Evolutionary conservation across 805 yeast genomes (phyloP).

Genomic region (Cyberlindnera samutprakarnensis): DNA sequence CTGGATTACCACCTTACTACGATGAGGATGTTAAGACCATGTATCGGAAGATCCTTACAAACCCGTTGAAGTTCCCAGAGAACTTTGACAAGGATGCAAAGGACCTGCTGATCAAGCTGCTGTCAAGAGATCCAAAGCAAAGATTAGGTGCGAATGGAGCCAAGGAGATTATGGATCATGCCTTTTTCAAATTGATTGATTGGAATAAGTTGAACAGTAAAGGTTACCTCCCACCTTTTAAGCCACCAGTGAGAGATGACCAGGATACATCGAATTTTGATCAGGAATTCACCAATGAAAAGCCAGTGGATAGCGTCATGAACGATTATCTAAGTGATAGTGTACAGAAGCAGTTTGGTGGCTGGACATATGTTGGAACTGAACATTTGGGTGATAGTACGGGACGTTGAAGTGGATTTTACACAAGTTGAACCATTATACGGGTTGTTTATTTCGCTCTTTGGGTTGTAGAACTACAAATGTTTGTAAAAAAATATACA

Average conservation of each 20-base stretch:
- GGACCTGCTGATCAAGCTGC: slow-evolving; percentile 63
- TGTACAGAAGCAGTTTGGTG: slow-evolving; percentile 97
- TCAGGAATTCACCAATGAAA: slow-evolving; percentile 83
- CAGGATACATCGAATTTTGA: slow-evolving; percentile 92
- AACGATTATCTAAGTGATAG: slow-evolving; percentile 87
- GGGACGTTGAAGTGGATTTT: slow-evolving; percentile 3
- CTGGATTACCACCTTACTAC: slow-evolving; percentile 95
- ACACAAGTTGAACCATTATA: too few species aligned
- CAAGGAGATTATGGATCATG: slow-evolving; percentile 72
- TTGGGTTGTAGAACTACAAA: too few species aligned
- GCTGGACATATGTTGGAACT: slow-evolving; percentile 92
- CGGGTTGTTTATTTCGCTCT: too few species aligned
- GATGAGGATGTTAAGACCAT: slow-evolving; percentile 89
- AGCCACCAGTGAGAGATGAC: slow-evolving; percentile 81
- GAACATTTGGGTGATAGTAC: slow-evolving; percentile 34
- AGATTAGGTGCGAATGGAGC: slow-evolving; percentile 80
- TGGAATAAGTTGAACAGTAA: slow-evolving; percentile 80
- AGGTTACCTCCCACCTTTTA: slow-evolving; percentile 91
- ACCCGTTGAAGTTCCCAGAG: slow-evolving; percentile 82
- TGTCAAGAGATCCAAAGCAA: slow-evolving; percentile 78
- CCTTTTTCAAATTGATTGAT: slow-evolving; percentile 82
- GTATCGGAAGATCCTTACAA: slow-evolving; percentile 90
- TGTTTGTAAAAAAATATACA: too few species aligned
- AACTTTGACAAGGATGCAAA: slow-evolving; percentile 83
- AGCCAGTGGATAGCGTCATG: slow-evolving; percentile 92